Base-by-base conservation (phyloP, 2,329 filamentous ascomycete genomes). In the Pyrenochaeta sp. region DNA sequence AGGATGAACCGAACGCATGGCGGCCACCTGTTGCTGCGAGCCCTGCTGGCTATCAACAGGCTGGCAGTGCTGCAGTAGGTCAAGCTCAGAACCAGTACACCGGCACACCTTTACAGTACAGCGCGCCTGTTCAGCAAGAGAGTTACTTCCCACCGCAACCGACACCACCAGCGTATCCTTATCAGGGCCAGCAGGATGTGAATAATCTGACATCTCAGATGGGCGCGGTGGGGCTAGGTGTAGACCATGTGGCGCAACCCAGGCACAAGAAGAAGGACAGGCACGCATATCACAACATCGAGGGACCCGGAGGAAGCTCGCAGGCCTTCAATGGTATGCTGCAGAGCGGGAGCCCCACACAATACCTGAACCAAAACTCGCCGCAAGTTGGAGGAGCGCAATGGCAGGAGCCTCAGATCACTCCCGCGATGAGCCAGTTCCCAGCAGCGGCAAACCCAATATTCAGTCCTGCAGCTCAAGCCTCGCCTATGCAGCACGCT, bases 281-380 rank as follows among this genome's bases (percentile, higher is more conserved):
- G 58, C 94, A 98, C 79, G 94, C 93, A 63, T 91, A 96, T 78
- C 94, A 98, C 77, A 90, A 88, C 39, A 87, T 98, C 52, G 92
- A 94, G 64, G 87, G 91, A 24, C 84, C 89, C 12, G 83, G 84
- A 15, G 83, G 83, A 5, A 88, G 87, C 34, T 87, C 89, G 5
- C 88, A 90, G 71, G 81, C 87, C 10, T 91, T 91, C 79, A 89
- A 90, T 73, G 89, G 87, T 60, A 86, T 89, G 72, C 87, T 88
- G 1, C 83, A 85, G 25, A 80, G 82, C 10, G 86, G 85, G 19
- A 80, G 83, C 9, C 82, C 85, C 8, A 79, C 83, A 28, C 84
- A 86, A 67, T 90, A 87, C 76, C 73, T 89, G 50, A 89, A 89
- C 68, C 75, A 76, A 42, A 68, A 66, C 52, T 63, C 69, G 30